phyloP scores from a whole-genome alignment of 2,329 filamentous ascomycete species.

The Ophiostoma perfectum region DNA sequence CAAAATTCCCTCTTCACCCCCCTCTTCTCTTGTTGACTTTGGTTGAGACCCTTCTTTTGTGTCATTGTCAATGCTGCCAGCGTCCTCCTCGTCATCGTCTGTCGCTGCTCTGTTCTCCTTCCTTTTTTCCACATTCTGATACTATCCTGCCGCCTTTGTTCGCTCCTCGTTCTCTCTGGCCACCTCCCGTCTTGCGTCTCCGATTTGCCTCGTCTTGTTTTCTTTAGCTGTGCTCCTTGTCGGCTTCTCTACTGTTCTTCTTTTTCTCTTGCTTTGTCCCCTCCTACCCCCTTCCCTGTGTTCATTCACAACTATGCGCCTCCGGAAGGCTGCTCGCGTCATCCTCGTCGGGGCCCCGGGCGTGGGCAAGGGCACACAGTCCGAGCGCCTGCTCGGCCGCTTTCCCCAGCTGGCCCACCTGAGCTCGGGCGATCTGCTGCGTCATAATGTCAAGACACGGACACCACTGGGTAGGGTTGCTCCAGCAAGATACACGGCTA shows the following conservation, averaged over 20 bases:
- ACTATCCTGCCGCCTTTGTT: neutral
- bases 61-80: neutral
- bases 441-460: slow-evolving; percentile 83
- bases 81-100: neutral
- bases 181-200: too few species aligned
- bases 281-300: neutral
- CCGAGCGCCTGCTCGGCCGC: slow-evolving; percentile 75
- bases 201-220: too few species aligned
- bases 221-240: neutral
- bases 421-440: slow-evolving; percentile 86
- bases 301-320: slow-evolving; percentile 47
- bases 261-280: neutral
- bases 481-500: slow-evolving; percentile 15
- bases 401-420: slow-evolving; percentile 88
- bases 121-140: neutral
- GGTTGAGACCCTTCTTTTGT: neutral
- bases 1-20: slow-evolving; percentile 3
- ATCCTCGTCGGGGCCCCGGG: slow-evolving; percentile 95
- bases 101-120: neutral
- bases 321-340: slow-evolving; percentile 77
- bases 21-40: slow-evolving; percentile 12
- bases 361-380: slow-evolving; percentile 95
- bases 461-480: slow-evolving; percentile 62
- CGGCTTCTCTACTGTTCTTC: neutral
- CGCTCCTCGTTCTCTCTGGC: too few species aligned